phyloP scores from a whole-genome alignment of 129 eudicot species.

The Pulicaria dysenterica region DNA sequence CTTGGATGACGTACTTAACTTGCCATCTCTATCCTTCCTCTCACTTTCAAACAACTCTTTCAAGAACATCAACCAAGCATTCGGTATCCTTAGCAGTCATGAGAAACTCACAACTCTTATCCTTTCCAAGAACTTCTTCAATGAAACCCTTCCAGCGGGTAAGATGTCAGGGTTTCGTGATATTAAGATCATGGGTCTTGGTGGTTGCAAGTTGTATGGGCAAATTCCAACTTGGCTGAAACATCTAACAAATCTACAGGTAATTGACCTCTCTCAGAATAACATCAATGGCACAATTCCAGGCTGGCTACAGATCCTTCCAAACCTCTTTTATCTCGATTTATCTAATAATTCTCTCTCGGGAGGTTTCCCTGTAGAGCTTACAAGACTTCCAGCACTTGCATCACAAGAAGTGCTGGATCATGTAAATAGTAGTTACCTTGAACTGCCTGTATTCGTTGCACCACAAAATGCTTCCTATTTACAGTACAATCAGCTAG shows the following conservation, averaged over 20 bases:
- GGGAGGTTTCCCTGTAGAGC: constrained; percentile 19
- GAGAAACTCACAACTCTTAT: constrained; percentile 45
- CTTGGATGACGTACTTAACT: constrained; percentile 8
- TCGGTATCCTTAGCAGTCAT: constrained; percentile 40
- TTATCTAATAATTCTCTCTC: constrained; percentile 31
- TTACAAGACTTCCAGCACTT: constrained; percentile 20
- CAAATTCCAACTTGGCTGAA: constrained; percentile 36
- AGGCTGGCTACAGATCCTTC: constrained; percentile 33
- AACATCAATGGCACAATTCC: constrained; percentile 16
- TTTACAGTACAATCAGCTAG: neutral
- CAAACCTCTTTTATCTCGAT: constrained; percentile 40
- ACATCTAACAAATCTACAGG: constrained; percentile 21
- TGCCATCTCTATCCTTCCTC: constrained; percentile 32
- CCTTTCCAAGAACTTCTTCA: constrained; percentile 46
- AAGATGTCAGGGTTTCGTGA: constrained; percentile 38
- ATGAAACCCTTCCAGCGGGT: constrained; percentile 39
- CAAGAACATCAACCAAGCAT: constrained; percentile 39
- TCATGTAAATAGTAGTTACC: neutral
- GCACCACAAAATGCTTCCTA: constrained; percentile 17
- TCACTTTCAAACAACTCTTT: constrained; percentile 2
- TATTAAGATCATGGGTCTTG: constrained; percentile 45
- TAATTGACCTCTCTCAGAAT: constrained; percentile 21
- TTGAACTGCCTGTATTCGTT: constrained; percentile 30
- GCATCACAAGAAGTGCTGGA: constrained; percentile 1
- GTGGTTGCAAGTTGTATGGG: constrained; percentile 34